Conservation (phyloP, 208 protist species). For the Leishmania major region DNA sequence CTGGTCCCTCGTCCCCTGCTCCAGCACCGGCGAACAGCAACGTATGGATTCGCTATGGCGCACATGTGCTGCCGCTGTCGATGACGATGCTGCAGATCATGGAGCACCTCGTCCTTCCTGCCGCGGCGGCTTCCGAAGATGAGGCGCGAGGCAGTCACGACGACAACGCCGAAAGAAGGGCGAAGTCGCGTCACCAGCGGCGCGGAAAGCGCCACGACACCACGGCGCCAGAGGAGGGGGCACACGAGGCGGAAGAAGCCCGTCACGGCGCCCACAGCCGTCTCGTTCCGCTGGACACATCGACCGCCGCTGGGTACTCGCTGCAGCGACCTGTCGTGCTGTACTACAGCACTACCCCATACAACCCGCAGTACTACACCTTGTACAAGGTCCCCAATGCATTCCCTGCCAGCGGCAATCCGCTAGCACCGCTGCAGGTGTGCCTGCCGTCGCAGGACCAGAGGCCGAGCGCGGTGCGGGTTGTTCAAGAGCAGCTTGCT, state of each 20-base stretch:
- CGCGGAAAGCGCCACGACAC: not conserved
- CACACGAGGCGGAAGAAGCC: slow-evolving; percentile 5
- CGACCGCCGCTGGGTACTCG: slow-evolving; percentile 15
- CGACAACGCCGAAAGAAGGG: not conserved
- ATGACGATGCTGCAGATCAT: slow-evolving; percentile 82
- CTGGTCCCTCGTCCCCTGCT: not conserved
- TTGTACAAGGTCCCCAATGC: slow-evolving; percentile 24
- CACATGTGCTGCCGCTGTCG: slow-evolving; percentile 71
- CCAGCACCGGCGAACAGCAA: slow-evolving; percentile 18
- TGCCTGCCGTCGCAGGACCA: slow-evolving; percentile 34
- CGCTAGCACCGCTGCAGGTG: slow-evolving; percentile 23
- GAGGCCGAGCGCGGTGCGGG: slow-evolving; percentile 18
- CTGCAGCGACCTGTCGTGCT: slow-evolving; percentile 43
- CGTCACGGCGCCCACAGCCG: not conserved
- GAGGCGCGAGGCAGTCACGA: not conserved
- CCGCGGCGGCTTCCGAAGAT: slow-evolving; percentile 7
- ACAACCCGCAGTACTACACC: slow-evolving; percentile 39
- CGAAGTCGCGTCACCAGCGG: too few species aligned
- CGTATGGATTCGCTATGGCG: slow-evolving; percentile 66
- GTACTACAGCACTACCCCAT: slow-evolving; percentile 73
- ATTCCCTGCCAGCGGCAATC: slow-evolving; percentile 15
- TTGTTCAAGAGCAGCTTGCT: slow-evolving; percentile 44
- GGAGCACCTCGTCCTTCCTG: slow-evolving; percentile 39
- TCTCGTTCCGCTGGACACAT: slow-evolving; percentile 10
- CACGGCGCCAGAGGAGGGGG: not conserved